Percentiles rank a stretch among this genome's conserved stretches.
Evolutionary conservation across 2,329 filamentous ascomycete genomes (phyloP).

Genomic region (Gaeumannomyces tritici): DNA sequence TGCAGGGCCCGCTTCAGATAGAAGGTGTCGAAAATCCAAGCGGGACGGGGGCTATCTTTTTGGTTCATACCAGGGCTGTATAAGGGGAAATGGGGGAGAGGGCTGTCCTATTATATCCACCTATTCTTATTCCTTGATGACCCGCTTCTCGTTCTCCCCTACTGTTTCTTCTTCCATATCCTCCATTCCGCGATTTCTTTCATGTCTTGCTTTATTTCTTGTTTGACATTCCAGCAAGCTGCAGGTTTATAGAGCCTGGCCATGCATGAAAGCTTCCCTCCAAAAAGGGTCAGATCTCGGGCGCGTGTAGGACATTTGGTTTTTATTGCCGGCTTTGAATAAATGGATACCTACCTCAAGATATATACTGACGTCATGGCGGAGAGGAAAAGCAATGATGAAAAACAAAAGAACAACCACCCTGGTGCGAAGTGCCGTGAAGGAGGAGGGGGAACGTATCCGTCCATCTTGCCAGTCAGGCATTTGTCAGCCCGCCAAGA

Average conservation of each 20-base stretch:
- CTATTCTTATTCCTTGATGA: not conserved
- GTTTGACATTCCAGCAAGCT: not conserved
- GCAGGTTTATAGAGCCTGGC: not conserved
- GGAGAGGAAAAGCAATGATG: not conserved
- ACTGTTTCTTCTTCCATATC: not conserved
- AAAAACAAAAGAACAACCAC: not conserved
- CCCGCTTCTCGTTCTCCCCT: not conserved
- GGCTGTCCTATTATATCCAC: not conserved
- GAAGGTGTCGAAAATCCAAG: constrained; percentile 9
- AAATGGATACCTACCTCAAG: too few species aligned
- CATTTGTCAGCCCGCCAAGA: too few species aligned
- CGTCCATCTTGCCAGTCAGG: too few species aligned
- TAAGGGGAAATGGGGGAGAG: not conserved
- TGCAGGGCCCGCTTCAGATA: constrained; percentile 83
- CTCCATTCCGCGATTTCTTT: not conserved
- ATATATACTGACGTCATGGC: too few species aligned
- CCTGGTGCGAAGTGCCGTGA: not conserved
- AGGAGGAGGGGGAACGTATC: too few species aligned
- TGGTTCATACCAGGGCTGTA: not conserved
- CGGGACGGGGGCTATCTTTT: not conserved
- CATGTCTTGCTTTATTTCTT: not conserved
- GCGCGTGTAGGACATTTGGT: not conserved
- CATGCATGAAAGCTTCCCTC: not conserved
- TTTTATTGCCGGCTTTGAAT: not conserved
- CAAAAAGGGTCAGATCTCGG: too few species aligned